Conservation (phyloP, 1,284 basidiomycete genomes). For the Afroboletus lepidellus region DNA sequence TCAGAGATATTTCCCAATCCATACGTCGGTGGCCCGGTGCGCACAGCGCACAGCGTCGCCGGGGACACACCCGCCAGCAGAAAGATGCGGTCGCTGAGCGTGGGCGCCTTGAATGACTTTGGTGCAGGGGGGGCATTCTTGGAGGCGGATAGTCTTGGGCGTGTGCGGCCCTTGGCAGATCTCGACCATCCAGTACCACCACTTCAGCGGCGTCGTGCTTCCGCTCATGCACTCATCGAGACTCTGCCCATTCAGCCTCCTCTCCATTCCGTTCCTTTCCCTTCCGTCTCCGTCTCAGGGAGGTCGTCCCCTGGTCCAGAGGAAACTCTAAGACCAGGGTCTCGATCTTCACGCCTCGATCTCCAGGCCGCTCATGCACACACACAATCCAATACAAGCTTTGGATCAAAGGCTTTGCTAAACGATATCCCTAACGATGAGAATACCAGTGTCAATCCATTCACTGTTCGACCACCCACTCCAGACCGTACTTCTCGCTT, state of each 20-base stretch:
- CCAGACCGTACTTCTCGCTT: constrained; percentile 39
- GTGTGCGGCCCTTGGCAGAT: constrained; percentile 48
- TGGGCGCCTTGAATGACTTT: constrained; percentile 57
- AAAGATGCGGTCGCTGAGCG: constrained; percentile 58
- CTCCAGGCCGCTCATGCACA: constrained; percentile 37
- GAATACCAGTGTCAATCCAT: constrained; percentile 24
- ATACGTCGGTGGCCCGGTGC: constrained; percentile 39
- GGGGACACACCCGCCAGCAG: constrained; percentile 35
- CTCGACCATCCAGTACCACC: constrained; percentile 42
- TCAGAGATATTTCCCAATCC: constrained; percentile 51
- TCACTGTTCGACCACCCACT: constrained; percentile 33
- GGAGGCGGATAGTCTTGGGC: constrained; percentile 37
- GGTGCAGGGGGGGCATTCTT: constrained; percentile 46
- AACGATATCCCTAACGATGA: constrained; percentile 33
- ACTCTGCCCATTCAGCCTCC: constrained; percentile 43
- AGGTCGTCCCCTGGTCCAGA: constrained; percentile 48
- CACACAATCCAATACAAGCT: constrained; percentile 47
- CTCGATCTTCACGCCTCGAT: constrained; percentile 34
- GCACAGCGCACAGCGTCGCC: constrained; percentile 32
- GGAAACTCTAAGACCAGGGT: constrained; percentile 33
- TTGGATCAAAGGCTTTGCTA: constrained; percentile 44
- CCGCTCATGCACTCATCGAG: constrained; percentile 50
- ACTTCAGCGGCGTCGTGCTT: constrained; percentile 46
- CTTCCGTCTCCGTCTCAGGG: constrained; percentile 45
- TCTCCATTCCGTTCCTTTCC: constrained; percentile 62